A percentile compares a stretch with the other conserved stretches of the same genome.
Evolutionary conservation across 257 asterid genomes (phyloP).

Genomic region (Forsythia viridissima): DNA sequence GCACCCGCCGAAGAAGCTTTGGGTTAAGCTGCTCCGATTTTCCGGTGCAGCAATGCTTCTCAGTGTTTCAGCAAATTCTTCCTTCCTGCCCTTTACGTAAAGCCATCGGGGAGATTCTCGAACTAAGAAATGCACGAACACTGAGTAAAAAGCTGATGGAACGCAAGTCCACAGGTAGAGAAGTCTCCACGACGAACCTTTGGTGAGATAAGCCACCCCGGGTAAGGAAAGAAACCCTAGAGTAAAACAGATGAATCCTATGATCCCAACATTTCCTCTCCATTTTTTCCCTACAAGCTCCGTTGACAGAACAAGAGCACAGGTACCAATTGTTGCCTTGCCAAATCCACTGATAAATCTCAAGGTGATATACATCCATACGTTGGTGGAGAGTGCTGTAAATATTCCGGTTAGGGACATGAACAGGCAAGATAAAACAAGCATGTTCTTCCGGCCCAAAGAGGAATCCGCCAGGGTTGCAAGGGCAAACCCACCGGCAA

Average conservation of each 20-base stretch:
- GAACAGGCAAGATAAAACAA: conserved; percentile 35
- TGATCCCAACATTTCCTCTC: conserved; percentile 56
- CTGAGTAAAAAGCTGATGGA: conserved; percentile 41
- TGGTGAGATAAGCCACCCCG: conserved; percentile 28
- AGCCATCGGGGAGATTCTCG: conserved; percentile 84
- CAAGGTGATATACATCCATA: conserved; percentile 45
- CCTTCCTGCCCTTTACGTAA: conserved; percentile 49
- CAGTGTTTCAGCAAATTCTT: conserved; percentile 48
- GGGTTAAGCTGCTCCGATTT: conserved; percentile 32
- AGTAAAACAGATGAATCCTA: conserved; percentile 57
- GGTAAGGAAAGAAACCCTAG: conserved; percentile 74
- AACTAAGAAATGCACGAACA: conserved; percentile 31
- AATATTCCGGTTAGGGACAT: conserved; percentile 57
- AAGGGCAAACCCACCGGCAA: conserved; percentile 60
- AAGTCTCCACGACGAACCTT: conserved; percentile 57
- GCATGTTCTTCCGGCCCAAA: conserved; percentile 63
- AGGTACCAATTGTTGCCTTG: conserved; percentile 52
- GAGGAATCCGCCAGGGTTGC: conserved; percentile 66
- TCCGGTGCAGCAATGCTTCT: conserved; percentile 40
- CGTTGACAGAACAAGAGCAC: conserved; percentile 57
- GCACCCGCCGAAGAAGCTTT: conserved; percentile 46
- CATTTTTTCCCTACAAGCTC: conserved; percentile 68
- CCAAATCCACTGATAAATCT: conserved; percentile 57
- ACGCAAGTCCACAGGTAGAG: conserved; percentile 54
- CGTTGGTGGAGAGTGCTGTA: conserved; percentile 43